Base-by-base conservation (phyloP, 306 rosid genomes). In the Begonia loranthoides region DNA sequence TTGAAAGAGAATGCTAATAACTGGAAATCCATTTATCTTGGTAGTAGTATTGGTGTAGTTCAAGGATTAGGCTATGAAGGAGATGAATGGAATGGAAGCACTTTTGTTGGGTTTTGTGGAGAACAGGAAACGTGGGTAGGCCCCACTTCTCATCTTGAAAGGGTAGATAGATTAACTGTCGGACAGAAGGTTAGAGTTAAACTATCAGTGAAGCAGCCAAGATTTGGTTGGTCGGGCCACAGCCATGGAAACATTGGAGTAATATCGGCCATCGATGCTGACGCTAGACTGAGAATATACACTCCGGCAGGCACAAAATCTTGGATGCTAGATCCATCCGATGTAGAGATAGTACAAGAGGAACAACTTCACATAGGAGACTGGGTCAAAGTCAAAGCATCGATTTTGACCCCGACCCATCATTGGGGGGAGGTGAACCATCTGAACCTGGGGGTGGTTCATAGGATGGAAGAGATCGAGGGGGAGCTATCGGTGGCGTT, bases 341-440 rank as follows among this genome's bases (percentile, higher is more conserved):
- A 90, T 66, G 95, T 90, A 47, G 79, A 62, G 33, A 73, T 80
- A 54, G 77, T 82, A 39, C 92, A 74, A 64, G 92, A 86, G 68
- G 81, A 77, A 65, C 83, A 86, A 68, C 87, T 90, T 10, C 65
- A 54, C 40, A 81, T 90, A 40, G 81, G 99, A 51, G 94, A 90
- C 64, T 90, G 95, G 94, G 94, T 90, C 49, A 72, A 71, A 71
- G 99, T 90, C 36, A 90, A 67, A 62, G 45, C 84, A 9, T 80
- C 92, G 13, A 75, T 90, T 58, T 78, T 86, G 52, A 90, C 83
- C 49, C 99, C 95, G 53, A 76, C 86, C 54, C 86, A 86, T 70
- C 94, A 90, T 46, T 90, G 99, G 99, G 99, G 99, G 41, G 99
- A 86, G 71, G 99, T 83, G 75, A 86, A 66, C 63, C 95, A 73